phyloP scores from a whole-genome alignment of 148 eudicot genomes.

The Cornus suecica region DNA sequence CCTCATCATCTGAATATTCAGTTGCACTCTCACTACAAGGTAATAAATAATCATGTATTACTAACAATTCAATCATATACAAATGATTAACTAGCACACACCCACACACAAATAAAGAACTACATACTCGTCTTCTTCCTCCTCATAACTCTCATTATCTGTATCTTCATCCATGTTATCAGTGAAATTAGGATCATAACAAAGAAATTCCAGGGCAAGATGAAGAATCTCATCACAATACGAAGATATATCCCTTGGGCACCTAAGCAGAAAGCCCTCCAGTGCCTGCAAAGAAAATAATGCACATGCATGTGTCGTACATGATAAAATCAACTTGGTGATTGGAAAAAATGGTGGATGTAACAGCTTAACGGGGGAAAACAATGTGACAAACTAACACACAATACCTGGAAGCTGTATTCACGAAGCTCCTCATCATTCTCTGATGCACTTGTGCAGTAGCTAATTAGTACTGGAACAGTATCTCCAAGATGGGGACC shows the following conservation, averaged over 20 bases:
- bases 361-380: not conserved
- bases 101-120: not conserved
- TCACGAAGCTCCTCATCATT: constrained; percentile 98
- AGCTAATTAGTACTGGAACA: constrained; percentile 71
- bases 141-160: constrained; percentile 71
- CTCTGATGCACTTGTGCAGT: constrained; percentile 89
- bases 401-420: constrained; percentile 87
- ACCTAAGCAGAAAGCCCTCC: constrained; percentile 92
- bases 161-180: constrained; percentile 98
- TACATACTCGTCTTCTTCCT: constrained; percentile 94
- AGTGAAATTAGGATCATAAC: constrained; percentile 97
- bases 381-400: not conserved
- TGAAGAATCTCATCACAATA: constrained; percentile 78
- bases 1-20: constrained; percentile 98
- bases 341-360: not conserved
- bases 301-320: not conserved
- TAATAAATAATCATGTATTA: constrained; percentile 14
- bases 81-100: not conserved
- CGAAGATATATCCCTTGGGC: constrained; percentile 78
- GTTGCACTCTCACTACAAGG: constrained; percentile 86
- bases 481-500: constrained; percentile 93
- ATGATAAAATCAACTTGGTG: not conserved
- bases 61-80: not conserved
- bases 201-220: constrained; percentile 82
- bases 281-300: constrained; percentile 64